Percentiles rank a stretch among this genome's conserved stretches.
Conservation (phyloP, 2,329 filamentous ascomycete genomes). For the Coniochaeta pulveracea region DNA sequence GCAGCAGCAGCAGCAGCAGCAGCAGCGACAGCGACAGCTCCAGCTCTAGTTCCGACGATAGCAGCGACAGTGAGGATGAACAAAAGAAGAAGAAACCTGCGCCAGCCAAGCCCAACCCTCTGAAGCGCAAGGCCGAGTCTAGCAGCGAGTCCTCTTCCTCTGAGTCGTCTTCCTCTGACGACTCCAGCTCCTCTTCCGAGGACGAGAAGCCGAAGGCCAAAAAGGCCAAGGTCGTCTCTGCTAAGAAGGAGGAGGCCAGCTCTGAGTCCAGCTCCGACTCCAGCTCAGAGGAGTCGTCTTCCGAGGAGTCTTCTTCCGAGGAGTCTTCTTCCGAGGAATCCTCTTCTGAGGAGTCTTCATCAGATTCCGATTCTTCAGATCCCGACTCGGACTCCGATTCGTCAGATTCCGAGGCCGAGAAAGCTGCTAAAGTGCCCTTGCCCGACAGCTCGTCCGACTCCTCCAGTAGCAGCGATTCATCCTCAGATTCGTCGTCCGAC, state of each 20-base stretch:
- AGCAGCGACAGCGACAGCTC: constrained; percentile 19
- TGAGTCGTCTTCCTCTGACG: constrained; percentile 15
- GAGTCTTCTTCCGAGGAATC: constrained; percentile 26
- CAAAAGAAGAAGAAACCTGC: constrained; percentile 12
- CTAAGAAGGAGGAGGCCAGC: constrained; percentile 19
- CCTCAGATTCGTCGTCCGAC: constrained; percentile 27
- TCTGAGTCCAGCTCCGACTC: constrained; percentile 14
- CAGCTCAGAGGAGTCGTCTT: constrained; percentile 13
- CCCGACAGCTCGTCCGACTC: constrained; percentile 17
- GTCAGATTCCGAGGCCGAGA: constrained; percentile 9
- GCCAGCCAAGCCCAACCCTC: constrained; percentile 22
- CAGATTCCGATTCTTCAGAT: constrained; percentile 19
- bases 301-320: constrained; percentile 16
- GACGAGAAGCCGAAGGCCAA: constrained; percentile 36
- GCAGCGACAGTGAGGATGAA: constrained; percentile 8
- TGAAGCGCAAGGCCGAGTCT: constrained; percentile 43
- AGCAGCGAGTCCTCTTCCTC: constrained; percentile 25
- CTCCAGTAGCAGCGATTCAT: constrained; percentile 17
- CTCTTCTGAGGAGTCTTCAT: constrained; percentile 10
- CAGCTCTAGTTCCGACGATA: constrained; percentile 8
- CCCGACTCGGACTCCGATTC: constrained; percentile 7
- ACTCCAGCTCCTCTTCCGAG: constrained; percentile 28
- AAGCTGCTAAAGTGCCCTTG: constrained; percentile 16
- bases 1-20: constrained; percentile 18
- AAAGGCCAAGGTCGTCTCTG: constrained; percentile 31